Conservation (phyloP, 805 yeast genomes). For the Yarrowia bubula region DNA sequence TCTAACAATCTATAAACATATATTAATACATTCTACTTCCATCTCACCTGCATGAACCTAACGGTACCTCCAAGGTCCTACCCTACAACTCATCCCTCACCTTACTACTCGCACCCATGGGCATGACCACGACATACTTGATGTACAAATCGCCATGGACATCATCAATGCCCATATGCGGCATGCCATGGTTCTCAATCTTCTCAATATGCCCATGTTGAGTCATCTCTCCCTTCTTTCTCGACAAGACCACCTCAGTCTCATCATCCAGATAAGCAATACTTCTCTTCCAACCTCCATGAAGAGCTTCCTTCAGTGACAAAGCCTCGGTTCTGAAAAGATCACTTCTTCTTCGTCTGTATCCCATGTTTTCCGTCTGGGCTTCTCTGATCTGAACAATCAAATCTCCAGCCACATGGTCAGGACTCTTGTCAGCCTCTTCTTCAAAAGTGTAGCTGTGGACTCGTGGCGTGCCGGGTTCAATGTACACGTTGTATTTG, state of each 20-base stretch:
- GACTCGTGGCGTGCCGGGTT: conserved; percentile 68
- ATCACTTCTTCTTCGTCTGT: conserved; percentile 70
- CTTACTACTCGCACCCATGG: conserved; percentile 31
- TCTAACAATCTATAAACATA: conserved; percentile 9
- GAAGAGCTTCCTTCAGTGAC: conserved; percentile 64
- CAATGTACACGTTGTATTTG: conserved; percentile 57
- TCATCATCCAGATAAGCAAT: conserved; percentile 66
- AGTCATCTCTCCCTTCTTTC: conserved; percentile 54
- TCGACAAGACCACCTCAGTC: conserved; percentile 48
- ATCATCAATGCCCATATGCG: conserved; percentile 50
- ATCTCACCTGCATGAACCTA: conserved; percentile 2
- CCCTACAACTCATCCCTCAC: conserved; percentile 14
- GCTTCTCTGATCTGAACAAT: conserved; percentile 60
- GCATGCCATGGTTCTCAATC: conserved; percentile 83
- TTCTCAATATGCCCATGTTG: conserved; percentile 69
- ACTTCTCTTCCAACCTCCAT: conserved; percentile 77
- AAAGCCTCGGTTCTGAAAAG: conserved; percentile 80
- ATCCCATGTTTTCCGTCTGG: conserved; percentile 64
- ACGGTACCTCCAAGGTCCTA: not conserved
- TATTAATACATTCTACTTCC: not conserved
- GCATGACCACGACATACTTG: conserved; percentile 43
- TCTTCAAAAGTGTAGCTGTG: conserved; percentile 60
- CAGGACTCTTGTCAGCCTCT: conserved; percentile 84
- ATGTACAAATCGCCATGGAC: conserved; percentile 49
- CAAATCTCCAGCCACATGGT: conserved; percentile 77